A percentile compares a stretch with the other conserved stretches of the same genome.
Evolutionary conservation across 1,284 basidiomycete genomes (phyloP).

Genomic region (Lentinula novae-zelandiae): DNA sequence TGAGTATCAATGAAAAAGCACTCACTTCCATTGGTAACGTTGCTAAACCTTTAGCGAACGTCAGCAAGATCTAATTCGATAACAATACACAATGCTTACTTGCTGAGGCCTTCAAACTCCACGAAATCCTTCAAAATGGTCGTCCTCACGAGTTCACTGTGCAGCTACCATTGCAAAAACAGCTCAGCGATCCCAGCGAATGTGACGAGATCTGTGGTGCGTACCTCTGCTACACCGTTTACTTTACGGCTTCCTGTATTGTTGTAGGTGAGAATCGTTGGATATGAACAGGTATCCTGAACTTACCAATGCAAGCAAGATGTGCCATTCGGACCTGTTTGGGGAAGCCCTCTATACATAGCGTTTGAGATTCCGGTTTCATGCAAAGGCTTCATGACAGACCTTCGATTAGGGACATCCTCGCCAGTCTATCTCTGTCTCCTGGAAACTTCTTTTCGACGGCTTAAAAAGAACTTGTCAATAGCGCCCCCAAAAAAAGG

Average conservation of each 20-base stretch:
- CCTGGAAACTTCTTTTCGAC: slow-evolving; percentile 89
- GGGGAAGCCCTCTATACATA: slow-evolving; percentile 65
- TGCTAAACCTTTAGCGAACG: slow-evolving; percentile 51
- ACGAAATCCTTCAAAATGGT: slow-evolving; percentile 93
- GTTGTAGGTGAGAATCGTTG: neutral
- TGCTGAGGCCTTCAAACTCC: slow-evolving; percentile 76
- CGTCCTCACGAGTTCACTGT: slow-evolving; percentile 68
- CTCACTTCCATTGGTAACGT: slow-evolving; percentile 84
- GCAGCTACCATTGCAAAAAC: slow-evolving; percentile 39
- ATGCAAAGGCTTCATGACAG: slow-evolving; percentile 6
- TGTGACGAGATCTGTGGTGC: slow-evolving; percentile 2
- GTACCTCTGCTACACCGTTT: slow-evolving; percentile 94
- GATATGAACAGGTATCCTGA: neutral
- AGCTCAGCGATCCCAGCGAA: neutral
- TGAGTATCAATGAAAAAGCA: slow-evolving; percentile 18
- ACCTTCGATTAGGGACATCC: slow-evolving; percentile 92
- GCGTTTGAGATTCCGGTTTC: neutral
- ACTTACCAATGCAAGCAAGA: slow-evolving; percentile 69
- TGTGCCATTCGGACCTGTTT: slow-evolving; percentile 89
- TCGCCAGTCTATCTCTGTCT: slow-evolving; percentile 70
- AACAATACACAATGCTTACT: slow-evolving; percentile 37
- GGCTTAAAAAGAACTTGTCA: slow-evolving; percentile 37
- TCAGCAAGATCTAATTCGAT: slow-evolving; percentile 1
- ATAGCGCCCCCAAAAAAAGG: neutral
- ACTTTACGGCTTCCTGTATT: slow-evolving; percentile 72